phyloP scores from a whole-genome alignment of 371 early-diverging fungal species.

The Rhizomucor pusillus region DNA sequence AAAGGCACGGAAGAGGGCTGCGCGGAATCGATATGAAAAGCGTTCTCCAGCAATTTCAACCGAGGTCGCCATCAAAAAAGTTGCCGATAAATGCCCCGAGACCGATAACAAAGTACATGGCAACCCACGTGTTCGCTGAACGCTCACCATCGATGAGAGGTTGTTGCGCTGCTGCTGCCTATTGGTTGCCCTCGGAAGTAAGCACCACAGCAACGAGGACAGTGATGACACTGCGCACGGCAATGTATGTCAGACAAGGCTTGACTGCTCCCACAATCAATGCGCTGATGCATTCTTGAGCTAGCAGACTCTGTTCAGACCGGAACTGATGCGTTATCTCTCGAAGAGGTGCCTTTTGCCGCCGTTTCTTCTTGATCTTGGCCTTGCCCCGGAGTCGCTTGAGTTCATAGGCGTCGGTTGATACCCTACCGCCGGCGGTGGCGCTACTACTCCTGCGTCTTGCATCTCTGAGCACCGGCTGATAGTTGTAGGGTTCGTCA shows the following conservation, averaged over 20 bases:
- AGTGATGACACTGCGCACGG: constrained; percentile 18
- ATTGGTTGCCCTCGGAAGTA: too few relatives aligned
- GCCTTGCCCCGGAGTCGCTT: constrained; percentile 42
- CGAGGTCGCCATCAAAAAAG: constrained; percentile 14
- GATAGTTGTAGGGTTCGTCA: constrained; percentile 1
- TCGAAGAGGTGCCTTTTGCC: constrained; percentile 46
- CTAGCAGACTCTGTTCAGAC: too few relatives aligned
- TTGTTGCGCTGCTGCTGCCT: not conserved
- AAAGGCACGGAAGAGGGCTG: constrained; percentile 43
- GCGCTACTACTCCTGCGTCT: constrained; percentile 10
- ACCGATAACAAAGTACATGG: constrained; percentile 61
- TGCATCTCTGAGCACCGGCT: constrained; percentile 2
- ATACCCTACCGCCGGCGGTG: constrained; percentile 24
- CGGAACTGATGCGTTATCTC: constrained; percentile 11
- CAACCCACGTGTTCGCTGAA: constrained; percentile 64
- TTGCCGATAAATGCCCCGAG: constrained; percentile 37
- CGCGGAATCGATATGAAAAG: constrained; percentile 53
- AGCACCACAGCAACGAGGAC: too few relatives aligned
- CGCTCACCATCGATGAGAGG: too few relatives aligned
- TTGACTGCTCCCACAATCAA: too few relatives aligned
- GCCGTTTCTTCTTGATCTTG: constrained; percentile 31
- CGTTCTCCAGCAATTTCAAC: constrained; percentile 47
- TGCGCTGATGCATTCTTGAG: too few relatives aligned
- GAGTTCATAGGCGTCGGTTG: constrained; percentile 38
- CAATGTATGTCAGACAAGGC: constrained; percentile 38